Base-by-base conservation (phyloP, 2,329 filamentous ascomycete species). In the Phialophora macrospora region DNA sequence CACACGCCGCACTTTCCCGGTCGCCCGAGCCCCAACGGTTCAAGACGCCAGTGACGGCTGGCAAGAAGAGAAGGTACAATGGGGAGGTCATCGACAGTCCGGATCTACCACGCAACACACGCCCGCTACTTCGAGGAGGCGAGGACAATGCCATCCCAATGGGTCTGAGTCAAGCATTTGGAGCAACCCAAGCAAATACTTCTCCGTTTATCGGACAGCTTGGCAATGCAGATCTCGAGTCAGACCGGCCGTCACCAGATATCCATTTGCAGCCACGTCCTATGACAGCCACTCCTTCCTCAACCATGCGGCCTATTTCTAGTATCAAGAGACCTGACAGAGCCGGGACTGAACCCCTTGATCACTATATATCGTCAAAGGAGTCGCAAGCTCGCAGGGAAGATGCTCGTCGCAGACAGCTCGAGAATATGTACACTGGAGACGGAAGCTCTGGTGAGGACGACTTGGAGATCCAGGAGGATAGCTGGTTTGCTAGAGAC, bases 241-340 rank as follows among this genome's bases (percentile, higher is more conserved):
- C 80, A 11, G 80, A 82, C 67, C 78, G 81, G 57, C 81, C 81
- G 3, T 83, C 81, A 1, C 81, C 81, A n/a, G 79, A 81, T 68
- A 73, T 83, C 22, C 77, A 80, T 44, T 77, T 81, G 28, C 76
- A 81, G 60, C 73, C 73, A 38, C 75, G 74, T 32, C 75, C 77
- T 8, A 55, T 69, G 20, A 70, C 78, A 26, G 71, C 73, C 51
- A 72, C 73, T 11, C 70, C 71, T 7, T 65, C 77, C 0, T 80
- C 79, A 4, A 81, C 81, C 1, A 78, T 80, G 4, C 74, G 73
- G 6, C 69, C 75, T 2, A 75, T 77, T 1, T 72, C 75, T 3
- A 71, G 74, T 8, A 74, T 78, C 52, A 73, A 72, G 20, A 73
- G 75, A 24, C 76, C 77, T 4, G 77, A 75, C 77, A 1, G 81